These are phyloP conservation scores for Tulasnella sp. DNA, from an alignment of 768 basidiomycete genomes.

Conservation along the genomic window DNA sequence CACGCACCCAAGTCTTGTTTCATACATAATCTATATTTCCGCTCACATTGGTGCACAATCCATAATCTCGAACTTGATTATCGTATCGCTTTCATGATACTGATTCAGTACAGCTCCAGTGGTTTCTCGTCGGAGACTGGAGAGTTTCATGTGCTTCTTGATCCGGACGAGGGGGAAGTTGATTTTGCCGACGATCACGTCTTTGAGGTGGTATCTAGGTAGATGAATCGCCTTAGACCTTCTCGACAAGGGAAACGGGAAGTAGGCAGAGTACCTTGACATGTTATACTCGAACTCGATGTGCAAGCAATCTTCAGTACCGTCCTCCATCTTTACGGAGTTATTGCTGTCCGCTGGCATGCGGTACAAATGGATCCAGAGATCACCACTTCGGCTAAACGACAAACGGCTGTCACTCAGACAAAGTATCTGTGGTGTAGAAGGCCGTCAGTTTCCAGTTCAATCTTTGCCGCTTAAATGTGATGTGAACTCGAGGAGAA, in stretches of 20 bases:
- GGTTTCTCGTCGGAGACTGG: slow-evolving; percentile 94
- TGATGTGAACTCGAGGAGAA: too few relatives aligned
- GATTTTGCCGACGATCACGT: slow-evolving; percentile 99
- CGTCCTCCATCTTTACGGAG: slow-evolving; percentile 99
- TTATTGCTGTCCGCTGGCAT: slow-evolving; percentile 99
- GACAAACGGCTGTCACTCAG: slow-evolving; percentile 78
- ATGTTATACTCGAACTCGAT: slow-evolving; percentile 99
- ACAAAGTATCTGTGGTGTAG: slow-evolving; percentile 66
- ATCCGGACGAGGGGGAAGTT: slow-evolving; percentile 97
- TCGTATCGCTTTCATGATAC: slow-evolving; percentile 98
- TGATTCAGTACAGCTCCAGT: slow-evolving; percentile 97
- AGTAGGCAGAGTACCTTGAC: slow-evolving; percentile 63
- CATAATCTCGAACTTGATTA: slow-evolving; percentile 87
- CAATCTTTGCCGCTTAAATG: neutral
- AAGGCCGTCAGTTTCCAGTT: neutral
- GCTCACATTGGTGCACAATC: slow-evolving; percentile 45
- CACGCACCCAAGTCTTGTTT: too few relatives aligned
- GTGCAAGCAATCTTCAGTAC: slow-evolving; percentile 97
- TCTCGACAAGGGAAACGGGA: neutral
- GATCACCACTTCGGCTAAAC: slow-evolving; percentile 84
- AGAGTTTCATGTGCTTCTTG: slow-evolving; percentile 98
- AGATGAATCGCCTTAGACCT: neutral
- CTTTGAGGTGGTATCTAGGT: slow-evolving; percentile 90
- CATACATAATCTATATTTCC: too few relatives aligned
- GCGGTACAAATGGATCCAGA: slow-evolving; percentile 99